Evolutionary conservation across 2,329 filamentous ascomycete genomes (phyloP), one percentile per base, ranked within the genome.

Genomic region (Hypoxylon sp.): DNA sequence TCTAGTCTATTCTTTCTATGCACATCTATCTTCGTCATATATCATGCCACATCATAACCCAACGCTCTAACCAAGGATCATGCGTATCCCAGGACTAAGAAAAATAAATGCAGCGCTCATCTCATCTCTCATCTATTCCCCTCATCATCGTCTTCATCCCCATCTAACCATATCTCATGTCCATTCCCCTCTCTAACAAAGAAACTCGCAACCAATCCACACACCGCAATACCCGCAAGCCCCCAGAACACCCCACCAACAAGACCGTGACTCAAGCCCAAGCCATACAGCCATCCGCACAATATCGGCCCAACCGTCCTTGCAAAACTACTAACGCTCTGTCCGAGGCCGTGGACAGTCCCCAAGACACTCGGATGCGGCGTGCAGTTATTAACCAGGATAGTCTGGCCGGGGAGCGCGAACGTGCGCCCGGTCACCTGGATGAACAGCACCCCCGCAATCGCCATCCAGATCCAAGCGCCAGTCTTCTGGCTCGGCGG

Each of bases 341-440:
- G 88, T 0, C 82, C 85, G 4, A 87, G 64, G 0, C 85, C 85
- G 65, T 88, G 82, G 21, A 84, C 76, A 1, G 82, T 83, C 0
- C 83, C 82, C 28, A 85, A 72, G 2, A 84, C 81, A 56, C 81
- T 83, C 1, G 82, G 82, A 59, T 85, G 82, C 13, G 83, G 83
- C 41, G 81, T 81, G 68, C 81, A 83, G 72, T 84, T 84, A 64
- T 85, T 85, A 30, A 84, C 76, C 2, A 85, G 75, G 28, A 85
- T 84, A 1, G 79, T 81, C 73, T 82, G 81, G 14, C 77, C 81
- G 0, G 84, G 84, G 1, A 84, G 75, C 5, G 82, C 82, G 73
- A 93, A 93, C 0, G 90, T 93, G 34, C 91, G 83, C 0, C 88
- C 90, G 1, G 89, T 80, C 7, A 92, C 90, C 71, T 92, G 90